These are phyloP conservation scores for Dipodascopsis uninucleata DNA, from an alignment of 805 yeast species.

Conservation along the genomic window DNA sequence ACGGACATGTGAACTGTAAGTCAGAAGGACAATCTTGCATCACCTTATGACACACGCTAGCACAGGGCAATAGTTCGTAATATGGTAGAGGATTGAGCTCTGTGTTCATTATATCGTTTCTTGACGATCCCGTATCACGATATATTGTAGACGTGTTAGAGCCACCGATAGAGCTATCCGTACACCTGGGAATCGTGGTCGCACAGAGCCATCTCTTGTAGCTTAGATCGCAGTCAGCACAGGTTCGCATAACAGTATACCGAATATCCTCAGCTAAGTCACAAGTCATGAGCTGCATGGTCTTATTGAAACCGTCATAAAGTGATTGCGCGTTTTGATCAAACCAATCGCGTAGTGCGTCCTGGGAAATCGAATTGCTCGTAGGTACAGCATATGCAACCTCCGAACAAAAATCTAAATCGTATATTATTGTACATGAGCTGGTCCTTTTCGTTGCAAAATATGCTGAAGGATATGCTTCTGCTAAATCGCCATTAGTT, in stretches of 20 bases:
- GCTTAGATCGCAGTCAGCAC: slow-evolving; percentile 65
- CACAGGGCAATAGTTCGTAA: slow-evolving; percentile 82
- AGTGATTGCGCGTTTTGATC: slow-evolving; percentile 57
- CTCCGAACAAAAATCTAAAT: slow-evolving; percentile 67
- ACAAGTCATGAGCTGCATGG: slow-evolving; percentile 74
- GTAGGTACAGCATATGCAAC: slow-evolving; percentile 88
- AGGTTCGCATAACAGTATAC: slow-evolving; percentile 70
- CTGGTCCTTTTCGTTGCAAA: slow-evolving; percentile 47
- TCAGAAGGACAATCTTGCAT: slow-evolving; percentile 80
- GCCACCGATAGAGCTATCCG: slow-evolving; percentile 40
- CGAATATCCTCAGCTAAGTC: slow-evolving; percentile 56
- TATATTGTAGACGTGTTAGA: slow-evolving; percentile 7
- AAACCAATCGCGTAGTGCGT: slow-evolving; percentile 47
- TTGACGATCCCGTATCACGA: slow-evolving; percentile 37
- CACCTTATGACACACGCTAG: slow-evolving; percentile 70
- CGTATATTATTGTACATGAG: slow-evolving; percentile 71
- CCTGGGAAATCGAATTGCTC: slow-evolving; percentile 37
- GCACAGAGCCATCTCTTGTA: slow-evolving; percentile 89
- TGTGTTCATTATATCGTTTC: slow-evolving; percentile 58
- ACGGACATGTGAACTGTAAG: slow-evolving; percentile 75
- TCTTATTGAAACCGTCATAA: slow-evolving; percentile 66
- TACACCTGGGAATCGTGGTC: slow-evolving; percentile 82
- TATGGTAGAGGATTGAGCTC: slow-evolving; percentile 57
- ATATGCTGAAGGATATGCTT: slow-evolving; percentile 51
- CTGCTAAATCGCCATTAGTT: slow-evolving; percentile 51